Conservation (phyloP, 2,329 filamentous ascomycete genomes). For the Cytospora piceicola region DNA sequence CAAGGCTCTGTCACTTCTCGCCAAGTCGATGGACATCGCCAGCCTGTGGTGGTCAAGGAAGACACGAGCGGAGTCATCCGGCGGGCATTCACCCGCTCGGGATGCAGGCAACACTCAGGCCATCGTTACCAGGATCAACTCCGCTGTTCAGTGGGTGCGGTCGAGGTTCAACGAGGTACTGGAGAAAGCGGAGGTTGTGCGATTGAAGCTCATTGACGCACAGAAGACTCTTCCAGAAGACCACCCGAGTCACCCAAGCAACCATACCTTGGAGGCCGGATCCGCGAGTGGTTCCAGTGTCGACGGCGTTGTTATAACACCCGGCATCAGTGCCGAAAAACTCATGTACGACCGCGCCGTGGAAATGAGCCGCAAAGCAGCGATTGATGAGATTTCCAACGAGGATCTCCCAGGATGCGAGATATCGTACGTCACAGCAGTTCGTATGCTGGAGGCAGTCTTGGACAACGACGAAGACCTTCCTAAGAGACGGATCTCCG, state of each 20-base stretch:
- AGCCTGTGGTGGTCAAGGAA: conserved; percentile 88
- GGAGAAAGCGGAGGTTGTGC: conserved; percentile 95
- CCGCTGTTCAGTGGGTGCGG: conserved; percentile 93
- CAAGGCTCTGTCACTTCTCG: conserved; percentile 86
- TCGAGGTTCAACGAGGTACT: conserved; percentile 94
- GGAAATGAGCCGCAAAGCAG: conserved; percentile 93
- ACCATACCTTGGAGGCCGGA: conserved; percentile 65
- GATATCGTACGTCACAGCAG: conserved; percentile 89
- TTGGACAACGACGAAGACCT: conserved; percentile 77
- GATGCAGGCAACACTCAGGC: conserved; percentile 52
- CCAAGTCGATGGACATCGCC: conserved; percentile 94
- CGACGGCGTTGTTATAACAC: conserved; percentile 81
- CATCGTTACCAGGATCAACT: conserved; percentile 76
- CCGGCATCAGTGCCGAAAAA: conserved; percentile 91
- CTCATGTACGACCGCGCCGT: conserved; percentile 97
- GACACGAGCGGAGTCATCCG: conserved; percentile 59
- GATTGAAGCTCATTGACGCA: conserved; percentile 81
- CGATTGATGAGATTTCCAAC: conserved; percentile 93
- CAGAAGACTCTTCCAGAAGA: conserved; percentile 82
- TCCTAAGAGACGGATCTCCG: conserved; percentile 43
- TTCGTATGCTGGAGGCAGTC: conserved; percentile 93
- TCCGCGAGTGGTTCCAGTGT: conserved; percentile 65
- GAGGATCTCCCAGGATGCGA: conserved; percentile 88
- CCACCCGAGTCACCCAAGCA: conserved; percentile 84
- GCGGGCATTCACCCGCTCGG: conserved; percentile 44